Conservation (phyloP, 768 basidiomycete species). For the Phanerochaete sordida region DNA sequence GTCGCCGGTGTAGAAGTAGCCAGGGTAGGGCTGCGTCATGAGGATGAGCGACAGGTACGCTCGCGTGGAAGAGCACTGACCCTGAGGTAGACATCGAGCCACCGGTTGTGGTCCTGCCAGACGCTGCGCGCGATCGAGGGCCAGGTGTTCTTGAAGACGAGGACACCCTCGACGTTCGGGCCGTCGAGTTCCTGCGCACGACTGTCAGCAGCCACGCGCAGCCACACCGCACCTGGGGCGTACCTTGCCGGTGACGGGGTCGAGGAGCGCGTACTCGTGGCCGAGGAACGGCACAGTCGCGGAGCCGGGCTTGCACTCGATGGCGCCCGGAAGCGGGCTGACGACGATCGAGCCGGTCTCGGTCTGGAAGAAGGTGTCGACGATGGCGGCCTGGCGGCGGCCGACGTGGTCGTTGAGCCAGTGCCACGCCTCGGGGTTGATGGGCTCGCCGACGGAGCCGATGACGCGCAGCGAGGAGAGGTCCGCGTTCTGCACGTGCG, state of each 20-base stretch:
- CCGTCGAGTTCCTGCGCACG: constrained; percentile 56
- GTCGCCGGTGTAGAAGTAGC: constrained; percentile 95
- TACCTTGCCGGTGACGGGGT: constrained; percentile 67
- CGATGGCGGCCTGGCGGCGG: constrained; percentile 81
- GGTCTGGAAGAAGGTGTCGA: constrained; percentile 97
- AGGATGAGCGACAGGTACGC: background rate
- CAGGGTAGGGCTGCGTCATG: constrained; percentile 66
- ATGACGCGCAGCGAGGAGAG: constrained; percentile 80
- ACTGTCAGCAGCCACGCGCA: background rate
- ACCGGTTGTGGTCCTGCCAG: constrained; percentile 88
- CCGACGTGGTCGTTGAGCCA: constrained; percentile 99
- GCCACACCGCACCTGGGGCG: background rate
- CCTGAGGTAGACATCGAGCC: constrained; percentile 74
- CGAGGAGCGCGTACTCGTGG: constrained; percentile 83
- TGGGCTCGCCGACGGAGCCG: constrained; percentile 95
- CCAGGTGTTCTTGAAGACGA: constrained; percentile 86
- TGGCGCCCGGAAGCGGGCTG: constrained; percentile 93
- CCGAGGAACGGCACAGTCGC: constrained; percentile 99
- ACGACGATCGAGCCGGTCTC: constrained; percentile 96
- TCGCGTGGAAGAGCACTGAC: constrained; percentile 17
- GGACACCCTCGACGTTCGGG: constrained; percentile 85
- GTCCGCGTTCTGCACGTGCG: constrained; percentile 82
- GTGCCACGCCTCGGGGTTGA: constrained; percentile 98
- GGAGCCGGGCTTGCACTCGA: constrained; percentile 93
- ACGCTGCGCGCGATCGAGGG: constrained; percentile 93